phyloP scores from a whole-genome alignment of 2,329 filamentous ascomycete genomes.

The Phaeoacremonium minimum region DNA sequence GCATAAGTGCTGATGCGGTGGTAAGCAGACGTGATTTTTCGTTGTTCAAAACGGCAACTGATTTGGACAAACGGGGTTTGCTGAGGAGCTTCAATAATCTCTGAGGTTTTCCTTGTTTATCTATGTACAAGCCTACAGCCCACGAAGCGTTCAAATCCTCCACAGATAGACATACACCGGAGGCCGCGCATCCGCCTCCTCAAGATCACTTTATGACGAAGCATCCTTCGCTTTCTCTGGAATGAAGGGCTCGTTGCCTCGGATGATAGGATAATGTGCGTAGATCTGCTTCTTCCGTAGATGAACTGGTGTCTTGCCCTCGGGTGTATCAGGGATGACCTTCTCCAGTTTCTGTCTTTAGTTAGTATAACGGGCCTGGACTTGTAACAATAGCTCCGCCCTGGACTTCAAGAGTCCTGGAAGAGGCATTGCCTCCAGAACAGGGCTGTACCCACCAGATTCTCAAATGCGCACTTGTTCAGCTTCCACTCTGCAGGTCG shows the following conservation, averaged over 20 bases:
- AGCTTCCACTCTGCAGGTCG: slow-evolving; percentile 81
- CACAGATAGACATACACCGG: no score
- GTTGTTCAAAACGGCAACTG: no score
- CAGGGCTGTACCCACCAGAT: slow-evolving; percentile 66
- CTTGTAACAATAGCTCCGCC: slow-evolving; percentile 2
- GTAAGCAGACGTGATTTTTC: no score
- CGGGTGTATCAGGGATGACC: slow-evolving; percentile 69
- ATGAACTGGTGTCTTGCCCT: slow-evolving; percentile 68
- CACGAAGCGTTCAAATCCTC: no score
- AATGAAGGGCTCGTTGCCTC: slow-evolving; percentile 20
- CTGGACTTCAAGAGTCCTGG: no score
- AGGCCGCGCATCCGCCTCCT: no score
- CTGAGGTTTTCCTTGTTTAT: no score
- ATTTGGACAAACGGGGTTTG: no score
- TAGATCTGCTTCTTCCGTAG: slow-evolving; percentile 63
- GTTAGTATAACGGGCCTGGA: slow-evolving; percentile 1
- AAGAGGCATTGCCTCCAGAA: no score
- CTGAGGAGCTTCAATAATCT: no score
- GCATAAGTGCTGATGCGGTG: no score
- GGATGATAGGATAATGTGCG: slow-evolving; percentile 35
- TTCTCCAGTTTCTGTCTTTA: slow-evolving; percentile 78
- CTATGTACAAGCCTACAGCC: no score
- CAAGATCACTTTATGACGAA: slow-evolving; percentile 13
- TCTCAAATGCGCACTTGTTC: slow-evolving; percentile 94
- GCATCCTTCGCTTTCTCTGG: slow-evolving; percentile 15